These are phyloP conservation scores for Cryphonectria nitschkei DNA, from an alignment of 2,329 filamentous ascomycete species.

Conservation along the genomic window DNA sequence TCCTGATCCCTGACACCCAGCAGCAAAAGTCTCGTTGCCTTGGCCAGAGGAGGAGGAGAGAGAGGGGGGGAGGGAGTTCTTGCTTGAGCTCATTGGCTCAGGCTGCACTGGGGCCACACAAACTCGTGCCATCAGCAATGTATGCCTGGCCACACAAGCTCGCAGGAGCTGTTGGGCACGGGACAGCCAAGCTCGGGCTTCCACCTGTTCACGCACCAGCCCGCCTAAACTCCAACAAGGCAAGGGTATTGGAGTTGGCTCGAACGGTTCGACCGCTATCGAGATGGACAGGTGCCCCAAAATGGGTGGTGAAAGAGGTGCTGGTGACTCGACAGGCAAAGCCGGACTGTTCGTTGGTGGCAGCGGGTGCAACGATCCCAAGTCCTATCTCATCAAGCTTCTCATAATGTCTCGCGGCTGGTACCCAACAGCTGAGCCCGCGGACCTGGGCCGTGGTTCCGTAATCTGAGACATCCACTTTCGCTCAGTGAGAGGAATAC, in stretches of 20 bases:
- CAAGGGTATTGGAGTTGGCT: constrained; percentile 20
- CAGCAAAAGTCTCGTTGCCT: constrained; percentile 6
- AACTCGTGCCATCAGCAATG: constrained; percentile 22
- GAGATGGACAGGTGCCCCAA: constrained; percentile 14
- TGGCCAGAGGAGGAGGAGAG: constrained; percentile 2
- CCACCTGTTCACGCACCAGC: constrained; percentile 27
- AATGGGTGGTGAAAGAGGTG: background rate
- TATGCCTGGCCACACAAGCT: constrained; percentile 10
- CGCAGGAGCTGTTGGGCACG: constrained; percentile 19
- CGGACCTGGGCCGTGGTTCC: background rate
- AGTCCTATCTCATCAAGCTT: constrained; percentile 4
- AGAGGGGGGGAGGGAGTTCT: too few relatives aligned
- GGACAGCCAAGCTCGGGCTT: constrained; percentile 14
- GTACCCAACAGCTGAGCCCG: background rate
- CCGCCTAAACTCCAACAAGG: constrained; percentile 16
- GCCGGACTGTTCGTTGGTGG: constrained; percentile 15
- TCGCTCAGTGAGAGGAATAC: background rate
- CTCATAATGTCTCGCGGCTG: constrained; percentile 9
- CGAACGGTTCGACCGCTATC: constrained; percentile 16
- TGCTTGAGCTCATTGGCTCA: background rate
- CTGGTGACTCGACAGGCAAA: constrained; percentile 13
- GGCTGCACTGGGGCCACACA: background rate
- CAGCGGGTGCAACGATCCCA: constrained; percentile 19
- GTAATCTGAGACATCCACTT: constrained; percentile 5
- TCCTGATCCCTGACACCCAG: constrained; percentile 10